Evolutionary conservation across 2,329 filamentous ascomycete species (phyloP).

Genomic region (Cladophialophora chaetospira): DNA sequence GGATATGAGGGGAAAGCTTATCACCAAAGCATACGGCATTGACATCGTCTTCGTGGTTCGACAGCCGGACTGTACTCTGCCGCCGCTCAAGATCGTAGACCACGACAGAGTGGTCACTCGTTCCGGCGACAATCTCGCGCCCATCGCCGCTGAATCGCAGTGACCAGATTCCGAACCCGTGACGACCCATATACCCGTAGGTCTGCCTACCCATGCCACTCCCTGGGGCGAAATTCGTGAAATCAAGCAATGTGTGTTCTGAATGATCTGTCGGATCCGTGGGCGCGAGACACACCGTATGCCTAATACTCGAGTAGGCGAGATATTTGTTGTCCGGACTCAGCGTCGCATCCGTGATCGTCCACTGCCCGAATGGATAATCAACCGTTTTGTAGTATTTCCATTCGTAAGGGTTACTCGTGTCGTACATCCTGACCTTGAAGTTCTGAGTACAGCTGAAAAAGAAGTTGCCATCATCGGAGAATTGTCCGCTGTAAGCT

Average conservation of each 20-base stretch:
- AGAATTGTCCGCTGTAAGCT: constrained; percentile 95
- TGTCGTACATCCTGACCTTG: constrained; percentile 95
- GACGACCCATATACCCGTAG: constrained; percentile 36
- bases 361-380: constrained; percentile 91
- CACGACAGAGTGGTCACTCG: constrained; percentile 74
- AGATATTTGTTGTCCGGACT: constrained; percentile 90
- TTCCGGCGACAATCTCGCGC: constrained; percentile 85
- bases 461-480: constrained; percentile 96
- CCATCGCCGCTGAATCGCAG: constrained; percentile 92
- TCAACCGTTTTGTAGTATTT: constrained; percentile 88
- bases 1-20: constrained; percentile 81
- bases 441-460: constrained; percentile 92
- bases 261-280: constrained; percentile 82
- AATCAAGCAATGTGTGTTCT: constrained; percentile 77
- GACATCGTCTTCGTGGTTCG: constrained; percentile 82
- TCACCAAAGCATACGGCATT: constrained; percentile 97
- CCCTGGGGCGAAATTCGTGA: constrained; percentile 52
- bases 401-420: constrained; percentile 93
- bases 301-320: constrained; percentile 87
- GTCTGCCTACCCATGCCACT: constrained; percentile 17
- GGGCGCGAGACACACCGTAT: constrained; percentile 78
- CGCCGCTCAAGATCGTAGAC: constrained; percentile 90
- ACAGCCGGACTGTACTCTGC: constrained; percentile 70
- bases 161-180: constrained; percentile 70
- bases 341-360: constrained; percentile 87